Conservation (phyloP, 148 eudicot species). For the Rhododendron simsii region DNA sequence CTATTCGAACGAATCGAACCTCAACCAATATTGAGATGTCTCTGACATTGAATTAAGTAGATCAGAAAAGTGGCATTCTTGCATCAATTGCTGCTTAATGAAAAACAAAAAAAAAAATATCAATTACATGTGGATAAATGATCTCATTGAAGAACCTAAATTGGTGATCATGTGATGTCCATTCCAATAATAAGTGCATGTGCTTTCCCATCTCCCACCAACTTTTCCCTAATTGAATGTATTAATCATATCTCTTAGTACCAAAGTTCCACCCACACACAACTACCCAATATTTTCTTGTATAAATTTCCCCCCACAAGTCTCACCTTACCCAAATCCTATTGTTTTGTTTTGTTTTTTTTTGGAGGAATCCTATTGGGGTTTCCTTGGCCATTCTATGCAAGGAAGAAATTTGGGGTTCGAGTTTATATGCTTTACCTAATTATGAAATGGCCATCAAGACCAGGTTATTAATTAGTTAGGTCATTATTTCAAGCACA, state of each 20-base stretch:
- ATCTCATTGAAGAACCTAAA: background rate
- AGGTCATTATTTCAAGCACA: no score
- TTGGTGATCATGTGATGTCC: background rate
- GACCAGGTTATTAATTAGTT: no score
- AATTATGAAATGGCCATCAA: no score
- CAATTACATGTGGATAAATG: background rate
- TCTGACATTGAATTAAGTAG: background rate
- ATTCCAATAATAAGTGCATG: background rate
- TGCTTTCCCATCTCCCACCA: slow-evolving; percentile 6
- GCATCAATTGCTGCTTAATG: background rate
- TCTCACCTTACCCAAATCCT: no score
- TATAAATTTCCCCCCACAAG: no score
- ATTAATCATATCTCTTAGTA: slow-evolving; percentile 1
- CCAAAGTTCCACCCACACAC: background rate
- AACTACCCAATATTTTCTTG: background rate
- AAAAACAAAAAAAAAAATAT: background rate
- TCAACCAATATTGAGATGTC: no score
- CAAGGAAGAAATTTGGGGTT: no score
- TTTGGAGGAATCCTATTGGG: no score
- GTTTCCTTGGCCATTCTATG: no score
- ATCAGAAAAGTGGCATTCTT: background rate
- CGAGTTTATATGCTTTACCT: no score
- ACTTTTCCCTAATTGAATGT: background rate
- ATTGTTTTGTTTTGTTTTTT: no score
- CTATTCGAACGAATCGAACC: no score